phyloP scores from a whole-genome alignment of 1,284 basidiomycete genomes.

The Erythrobasidium hasegawianum region DNA sequence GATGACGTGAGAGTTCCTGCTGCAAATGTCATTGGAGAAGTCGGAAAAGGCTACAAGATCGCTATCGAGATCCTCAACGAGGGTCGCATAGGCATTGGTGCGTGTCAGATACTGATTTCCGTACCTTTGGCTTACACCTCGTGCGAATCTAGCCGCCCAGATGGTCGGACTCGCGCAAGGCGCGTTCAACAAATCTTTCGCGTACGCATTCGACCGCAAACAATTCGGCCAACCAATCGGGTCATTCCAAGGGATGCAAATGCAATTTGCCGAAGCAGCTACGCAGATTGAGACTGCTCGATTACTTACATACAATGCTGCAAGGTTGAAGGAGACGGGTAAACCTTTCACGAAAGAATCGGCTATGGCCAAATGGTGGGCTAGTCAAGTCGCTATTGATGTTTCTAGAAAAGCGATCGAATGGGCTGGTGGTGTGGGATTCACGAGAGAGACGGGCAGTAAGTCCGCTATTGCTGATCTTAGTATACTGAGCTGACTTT shows the following conservation, averaged over 20 bases:
- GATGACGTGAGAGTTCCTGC: conserved; percentile 90
- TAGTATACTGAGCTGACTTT: too few relatives aligned
- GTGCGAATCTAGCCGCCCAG: conserved; percentile 80
- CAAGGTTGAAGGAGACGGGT: conserved; percentile 81
- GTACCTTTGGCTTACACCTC: too few relatives aligned
- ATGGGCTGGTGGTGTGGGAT: conserved; percentile 93
- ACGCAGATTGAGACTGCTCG: conserved; percentile 91
- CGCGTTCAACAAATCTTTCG: conserved; percentile 86
- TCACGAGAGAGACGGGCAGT: conserved; percentile 83
- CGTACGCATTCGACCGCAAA: conserved; percentile 86
- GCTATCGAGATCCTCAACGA: conserved; percentile 98
- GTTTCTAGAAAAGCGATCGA: conserved; percentile 91
- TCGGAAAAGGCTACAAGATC: conserved; percentile 53
- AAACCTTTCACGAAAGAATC: conserved; percentile 84
- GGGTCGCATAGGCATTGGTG: conserved; percentile 51
- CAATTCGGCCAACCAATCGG: conserved; percentile 93
- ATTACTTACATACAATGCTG: conserved; percentile 93
- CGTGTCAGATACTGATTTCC: too few relatives aligned
- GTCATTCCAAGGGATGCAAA: conserved; percentile 86
- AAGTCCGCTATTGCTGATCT: too few relatives aligned
- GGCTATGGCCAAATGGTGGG: conserved; percentile 62
- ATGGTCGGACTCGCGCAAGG: conserved; percentile 89
- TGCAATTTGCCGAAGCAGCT: conserved; percentile 74
- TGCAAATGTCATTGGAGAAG: conserved; percentile 89
- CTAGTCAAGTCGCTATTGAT: conserved; percentile 80